Evolutionary conservation across 148 eudicot species (phyloP).

Genomic region (Amaranthus palmeri): DNA sequence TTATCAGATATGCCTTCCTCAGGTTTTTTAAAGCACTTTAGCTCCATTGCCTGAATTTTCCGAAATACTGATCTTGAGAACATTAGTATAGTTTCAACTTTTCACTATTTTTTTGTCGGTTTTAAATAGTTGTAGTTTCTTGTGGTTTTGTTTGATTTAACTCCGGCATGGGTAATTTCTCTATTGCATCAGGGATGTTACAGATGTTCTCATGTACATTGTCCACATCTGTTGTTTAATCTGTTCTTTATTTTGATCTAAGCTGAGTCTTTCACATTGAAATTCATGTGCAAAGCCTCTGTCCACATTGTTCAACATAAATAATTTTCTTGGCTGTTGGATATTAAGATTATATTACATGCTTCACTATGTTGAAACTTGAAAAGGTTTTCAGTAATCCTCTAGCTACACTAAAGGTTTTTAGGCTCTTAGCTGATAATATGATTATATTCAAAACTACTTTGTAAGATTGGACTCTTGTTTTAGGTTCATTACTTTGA

Average conservation of each 20-base stretch:
- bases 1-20: no score
- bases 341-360: background rate
- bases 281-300: background rate
- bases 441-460: no score
- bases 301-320: background rate
- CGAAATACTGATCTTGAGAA: no score
- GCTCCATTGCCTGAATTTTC: no score
- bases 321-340: background rate
- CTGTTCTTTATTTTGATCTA: background rate
- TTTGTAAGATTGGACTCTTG: background rate
- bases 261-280: background rate
- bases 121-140: background rate
- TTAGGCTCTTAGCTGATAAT: no score
- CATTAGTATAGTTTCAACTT: background rate
- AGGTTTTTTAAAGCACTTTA: no score
- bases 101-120: background rate
- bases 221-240: background rate
- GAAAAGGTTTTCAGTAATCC: no score
- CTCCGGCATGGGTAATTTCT: background rate
- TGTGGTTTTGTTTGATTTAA: background rate
- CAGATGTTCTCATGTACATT: background rate
- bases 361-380: background rate
- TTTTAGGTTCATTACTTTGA: background rate
- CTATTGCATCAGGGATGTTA: background rate
- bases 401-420: no score